Percentiles rank a stretch among this genome's conserved stretches.
Evolutionary conservation across 495 filamentous ascomycete genomes (phyloP).

Genomic region (Parathielavia hyrcaniae): DNA sequence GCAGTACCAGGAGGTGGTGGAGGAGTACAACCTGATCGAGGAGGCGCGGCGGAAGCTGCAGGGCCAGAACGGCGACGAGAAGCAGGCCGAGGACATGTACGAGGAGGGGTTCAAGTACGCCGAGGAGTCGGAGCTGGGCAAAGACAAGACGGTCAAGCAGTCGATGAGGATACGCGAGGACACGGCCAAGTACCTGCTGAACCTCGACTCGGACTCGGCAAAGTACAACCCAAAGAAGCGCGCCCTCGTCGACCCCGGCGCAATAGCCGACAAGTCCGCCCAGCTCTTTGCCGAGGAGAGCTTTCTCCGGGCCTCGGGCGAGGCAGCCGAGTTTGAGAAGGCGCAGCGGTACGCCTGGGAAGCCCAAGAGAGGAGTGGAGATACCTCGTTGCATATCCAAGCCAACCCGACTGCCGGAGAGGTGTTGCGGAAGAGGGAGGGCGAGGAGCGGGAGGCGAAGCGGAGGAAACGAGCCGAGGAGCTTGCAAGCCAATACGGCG

Average conservation of each 20-base stretch:
- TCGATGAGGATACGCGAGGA: constrained; percentile 83
- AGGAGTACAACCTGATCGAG: constrained; percentile 83
- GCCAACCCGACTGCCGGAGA: constrained; percentile 95
- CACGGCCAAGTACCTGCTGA: constrained; percentile 95
- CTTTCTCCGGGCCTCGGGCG: constrained; percentile 82
- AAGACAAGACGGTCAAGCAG: constrained; percentile 88
- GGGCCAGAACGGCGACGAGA: constrained; percentile 44
- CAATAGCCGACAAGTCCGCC: constrained; percentile 74
- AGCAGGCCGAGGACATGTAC: constrained; percentile 42
- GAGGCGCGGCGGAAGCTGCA: constrained; percentile 58
- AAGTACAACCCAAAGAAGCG: constrained; percentile 98
- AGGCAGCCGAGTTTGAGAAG: constrained; percentile 89
- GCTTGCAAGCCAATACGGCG: constrained; percentile 81
- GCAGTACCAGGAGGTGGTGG: constrained; percentile 77
- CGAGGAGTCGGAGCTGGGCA: constrained; percentile 94
- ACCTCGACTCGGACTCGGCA: constrained; percentile 90
- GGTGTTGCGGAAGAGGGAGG: constrained; percentile 69
- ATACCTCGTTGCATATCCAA: constrained; percentile 77
- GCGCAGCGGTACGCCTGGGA: constrained; percentile 94
- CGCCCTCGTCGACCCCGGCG: constrained; percentile 85
- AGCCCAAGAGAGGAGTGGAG: constrained; percentile 70
- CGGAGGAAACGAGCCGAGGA: constrained; percentile 60
- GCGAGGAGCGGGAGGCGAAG: constrained; percentile 62
- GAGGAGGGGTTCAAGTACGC: constrained; percentile 61
- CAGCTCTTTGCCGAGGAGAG: constrained; percentile 90